These are phyloP conservation scores for Adansonia rubrostipa DNA, from an alignment of 441 rosid genomes.

Conservation along the genomic window DNA sequence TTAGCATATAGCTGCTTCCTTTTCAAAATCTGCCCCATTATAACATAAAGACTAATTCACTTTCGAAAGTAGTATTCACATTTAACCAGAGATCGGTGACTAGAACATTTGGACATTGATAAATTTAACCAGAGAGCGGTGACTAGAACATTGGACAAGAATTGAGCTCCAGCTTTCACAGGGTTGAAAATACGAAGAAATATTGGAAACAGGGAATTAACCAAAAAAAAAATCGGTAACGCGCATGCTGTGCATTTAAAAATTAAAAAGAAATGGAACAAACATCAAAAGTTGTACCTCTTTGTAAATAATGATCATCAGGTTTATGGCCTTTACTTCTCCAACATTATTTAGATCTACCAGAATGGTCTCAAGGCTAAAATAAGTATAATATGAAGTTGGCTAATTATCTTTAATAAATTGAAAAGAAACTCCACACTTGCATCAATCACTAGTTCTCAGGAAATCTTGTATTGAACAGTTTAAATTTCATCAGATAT, in stretches of 20 bases:
- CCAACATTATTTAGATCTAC: not conserved
- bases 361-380: not conserved
- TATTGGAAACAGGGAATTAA: not conserved
- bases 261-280: slow-evolving; percentile 10
- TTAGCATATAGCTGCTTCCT: slow-evolving; percentile 1
- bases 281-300: not conserved
- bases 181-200: slow-evolving; percentile 5
- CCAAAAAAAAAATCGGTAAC: too few species aligned
- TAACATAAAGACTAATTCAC: not conserved
- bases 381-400: not conserved
- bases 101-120: not conserved
- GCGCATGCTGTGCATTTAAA: not conserved
- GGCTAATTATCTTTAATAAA: slow-evolving; percentile 3
- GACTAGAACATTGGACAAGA: not conserved
- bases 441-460: not conserved
- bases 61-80: not conserved
- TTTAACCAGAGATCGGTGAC: not conserved
- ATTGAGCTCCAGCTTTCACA: not conserved
- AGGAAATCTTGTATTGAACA: slow-evolving; percentile 10
- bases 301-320: not conserved
- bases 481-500: slow-evolving; percentile 15
- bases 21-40: slow-evolving; percentile 10
- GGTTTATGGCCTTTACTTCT: not conserved
- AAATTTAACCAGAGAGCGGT: not conserved
- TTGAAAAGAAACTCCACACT: slow-evolving; percentile 3